Base-by-base conservation (phyloP, 108 stramenopile species). In the Fistulifera pelliculosa region DNA sequence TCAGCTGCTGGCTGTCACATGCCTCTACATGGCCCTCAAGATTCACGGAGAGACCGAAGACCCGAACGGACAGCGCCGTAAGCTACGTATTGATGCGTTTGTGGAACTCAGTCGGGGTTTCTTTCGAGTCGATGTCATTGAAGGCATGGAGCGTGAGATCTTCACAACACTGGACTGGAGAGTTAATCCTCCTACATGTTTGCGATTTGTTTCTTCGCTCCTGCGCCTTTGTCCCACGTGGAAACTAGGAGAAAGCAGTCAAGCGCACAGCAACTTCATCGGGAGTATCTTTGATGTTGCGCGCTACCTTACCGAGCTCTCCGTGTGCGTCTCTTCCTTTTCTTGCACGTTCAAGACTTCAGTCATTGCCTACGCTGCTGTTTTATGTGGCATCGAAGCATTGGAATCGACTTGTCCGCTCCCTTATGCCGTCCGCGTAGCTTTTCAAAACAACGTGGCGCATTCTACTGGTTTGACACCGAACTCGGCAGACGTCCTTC, bases 71-170 rank as follows among this genome's bases (percentile, higher is more conserved):
- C 48, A 42, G 17, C 58, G 71, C 19, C 49, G 73, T 40, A 77
- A 67, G 53, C 56, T 77, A 25, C 56, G 52, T 22, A 60, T 77
- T 25, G 63, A 56, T 51, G 60, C 79, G 23, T 87, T 87, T 51
- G 76, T 73, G 43, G 74, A 83, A 56, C 71, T 87, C 1, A 78
- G 78, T 50, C 73, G 81, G 15, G 85, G 85, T 38, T 63, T 78
- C 39, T 87, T 87, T 68, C 66, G 55, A 16, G 68, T 64, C 12
- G 74, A 64, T 31, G 67, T 70, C 19, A 78, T 87, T 49, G 74
- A 65, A 21, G 76, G 65, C 13, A 78, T 64, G 41, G 85, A 87
- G 51, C 42, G 38, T 17, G 60, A 63, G 41, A 73, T 87, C 41
- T 52, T 87, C 40, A 50, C 59, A 15, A 41, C 66, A 5, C 62